These are phyloP conservation scores for Lolium perenne DNA, from an alignment of 176 grass and related monocot species.

Conservation along the genomic window DNA sequence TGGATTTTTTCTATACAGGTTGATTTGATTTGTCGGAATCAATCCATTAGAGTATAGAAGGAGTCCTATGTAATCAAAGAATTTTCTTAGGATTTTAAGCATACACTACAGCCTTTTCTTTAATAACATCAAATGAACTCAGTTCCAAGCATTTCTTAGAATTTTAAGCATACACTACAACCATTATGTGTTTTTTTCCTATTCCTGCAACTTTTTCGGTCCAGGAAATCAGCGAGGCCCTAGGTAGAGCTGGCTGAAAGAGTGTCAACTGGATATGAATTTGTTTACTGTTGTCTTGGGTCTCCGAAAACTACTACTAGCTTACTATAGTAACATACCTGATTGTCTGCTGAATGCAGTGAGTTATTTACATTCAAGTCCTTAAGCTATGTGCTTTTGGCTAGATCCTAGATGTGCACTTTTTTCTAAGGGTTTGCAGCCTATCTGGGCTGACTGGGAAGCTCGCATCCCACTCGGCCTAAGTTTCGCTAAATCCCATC, in stretches of 20 bases:
- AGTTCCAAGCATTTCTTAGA: background rate
- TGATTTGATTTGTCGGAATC: background rate
- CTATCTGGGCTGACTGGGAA: background rate
- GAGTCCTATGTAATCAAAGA: background rate
- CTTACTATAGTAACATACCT: background rate
- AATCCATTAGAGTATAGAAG: background rate
- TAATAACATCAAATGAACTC: background rate
- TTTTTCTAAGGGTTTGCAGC: background rate
- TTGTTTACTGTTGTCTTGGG: background rate
- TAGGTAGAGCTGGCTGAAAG: background rate
- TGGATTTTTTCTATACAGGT: background rate
- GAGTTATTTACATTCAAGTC: background rate
- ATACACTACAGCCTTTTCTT: background rate
- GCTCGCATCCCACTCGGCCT: too few relatives aligned
- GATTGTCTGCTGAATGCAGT: background rate
- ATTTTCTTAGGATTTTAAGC: background rate
- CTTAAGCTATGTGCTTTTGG: background rate
- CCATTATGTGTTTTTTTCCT: background rate
- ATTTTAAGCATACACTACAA: too few relatives aligned
- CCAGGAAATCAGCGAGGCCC: background rate
- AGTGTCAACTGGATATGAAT: background rate
- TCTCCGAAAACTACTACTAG: background rate
- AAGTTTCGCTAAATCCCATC: background rate
- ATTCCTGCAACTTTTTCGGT: background rate
- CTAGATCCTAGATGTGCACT: background rate